These are phyloP conservation scores for Phlebiopsis flavidoalba DNA, from an alignment of 768 basidiomycete genomes.

Conservation along the genomic window DNA sequence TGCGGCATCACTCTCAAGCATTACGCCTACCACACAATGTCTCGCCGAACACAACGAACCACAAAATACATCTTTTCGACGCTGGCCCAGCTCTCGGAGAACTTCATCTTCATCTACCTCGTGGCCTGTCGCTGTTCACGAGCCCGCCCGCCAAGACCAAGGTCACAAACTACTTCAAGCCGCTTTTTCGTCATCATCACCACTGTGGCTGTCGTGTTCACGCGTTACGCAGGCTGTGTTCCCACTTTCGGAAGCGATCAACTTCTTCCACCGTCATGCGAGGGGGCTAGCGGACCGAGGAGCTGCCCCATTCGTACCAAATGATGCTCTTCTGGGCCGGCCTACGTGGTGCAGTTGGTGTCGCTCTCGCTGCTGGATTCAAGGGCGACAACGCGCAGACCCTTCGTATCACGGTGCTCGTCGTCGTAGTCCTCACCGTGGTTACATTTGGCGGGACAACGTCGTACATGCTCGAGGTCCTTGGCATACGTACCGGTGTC, in stretches of 20 bases:
- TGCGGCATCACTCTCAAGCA: conserved; percentile 99
- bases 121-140: conserved; percentile 96
- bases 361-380: conserved; percentile 95
- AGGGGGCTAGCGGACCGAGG: conserved; percentile 84
- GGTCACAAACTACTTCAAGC: conserved; percentile 86
- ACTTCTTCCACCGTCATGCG: conserved; percentile 80
- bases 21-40: conserved; percentile 99
- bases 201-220: conserved; percentile 88
- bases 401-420: conserved; percentile 87
- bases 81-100: conserved; percentile 92
- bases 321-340: conserved; percentile 99
- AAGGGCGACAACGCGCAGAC: conserved; percentile 90
- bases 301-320: conserved; percentile 95
- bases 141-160: conserved; percentile 71
- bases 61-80: conserved; percentile 95
- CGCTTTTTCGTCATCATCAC: conserved; percentile 91
- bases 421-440: conserved; percentile 94
- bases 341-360: conserved; percentile 92
- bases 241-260: conserved; percentile 92
- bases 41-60: conserved; percentile 85
- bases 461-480: conserved; percentile 90
- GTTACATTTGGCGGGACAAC: conserved; percentile 97
- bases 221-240: conserved; percentile 95
- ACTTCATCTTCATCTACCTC: conserved; percentile 99
- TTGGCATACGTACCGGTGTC: conserved; percentile 94